Conservation (phyloP, 2,329 filamentous ascomycete species). For the Nakataea oryzae region DNA sequence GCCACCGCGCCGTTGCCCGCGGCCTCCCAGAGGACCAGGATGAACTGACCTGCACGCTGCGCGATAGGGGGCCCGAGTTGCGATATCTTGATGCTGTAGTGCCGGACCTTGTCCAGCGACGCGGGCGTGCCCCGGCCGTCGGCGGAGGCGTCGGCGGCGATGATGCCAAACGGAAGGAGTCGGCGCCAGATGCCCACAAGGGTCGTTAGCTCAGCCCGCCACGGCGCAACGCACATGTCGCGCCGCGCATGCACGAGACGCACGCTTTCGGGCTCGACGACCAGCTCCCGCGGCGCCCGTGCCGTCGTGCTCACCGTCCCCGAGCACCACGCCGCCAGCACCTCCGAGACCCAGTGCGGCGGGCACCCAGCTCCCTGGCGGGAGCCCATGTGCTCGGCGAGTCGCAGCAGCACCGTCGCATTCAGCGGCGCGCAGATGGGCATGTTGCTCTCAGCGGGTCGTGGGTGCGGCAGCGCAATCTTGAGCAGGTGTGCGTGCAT, state of each 20-base stretch:
- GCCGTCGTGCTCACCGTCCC: slow-evolving; percentile 12
- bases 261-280: slow-evolving; percentile 4
- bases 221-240: slow-evolving; percentile 8
- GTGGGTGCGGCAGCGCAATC: slow-evolving; percentile 13
- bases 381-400: slow-evolving; percentile 9
- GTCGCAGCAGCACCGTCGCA: slow-evolving; percentile 11
- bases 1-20: neutral
- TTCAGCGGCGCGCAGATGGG: slow-evolving; percentile 13
- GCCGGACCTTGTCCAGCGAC: neutral
- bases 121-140: slow-evolving; percentile 3
- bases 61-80: neutral
- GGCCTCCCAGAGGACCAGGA: slow-evolving; percentile 7
- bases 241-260: slow-evolving; percentile 2
- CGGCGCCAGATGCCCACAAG: slow-evolving; percentile 11
- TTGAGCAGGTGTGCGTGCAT: slow-evolving; percentile 14
- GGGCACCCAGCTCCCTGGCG: slow-evolving; percentile 14
- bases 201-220: slow-evolving; percentile 12
- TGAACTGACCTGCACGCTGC: neutral
- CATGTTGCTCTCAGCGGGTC: slow-evolving; percentile 5
- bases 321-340: slow-evolving; percentile 9
- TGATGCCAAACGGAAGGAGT: slow-evolving; percentile 12
- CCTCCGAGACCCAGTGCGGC: slow-evolving; percentile 15
- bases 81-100: slow-evolving; percentile 1
- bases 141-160: neutral
- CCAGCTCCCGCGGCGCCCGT: slow-evolving; percentile 10